A percentile compares a stretch with the other conserved stretches of the same genome.
Evolutionary conservation across 2,329 filamentous ascomycete species (phyloP).

Genomic region (Dryadomyces quercivorus): DNA sequence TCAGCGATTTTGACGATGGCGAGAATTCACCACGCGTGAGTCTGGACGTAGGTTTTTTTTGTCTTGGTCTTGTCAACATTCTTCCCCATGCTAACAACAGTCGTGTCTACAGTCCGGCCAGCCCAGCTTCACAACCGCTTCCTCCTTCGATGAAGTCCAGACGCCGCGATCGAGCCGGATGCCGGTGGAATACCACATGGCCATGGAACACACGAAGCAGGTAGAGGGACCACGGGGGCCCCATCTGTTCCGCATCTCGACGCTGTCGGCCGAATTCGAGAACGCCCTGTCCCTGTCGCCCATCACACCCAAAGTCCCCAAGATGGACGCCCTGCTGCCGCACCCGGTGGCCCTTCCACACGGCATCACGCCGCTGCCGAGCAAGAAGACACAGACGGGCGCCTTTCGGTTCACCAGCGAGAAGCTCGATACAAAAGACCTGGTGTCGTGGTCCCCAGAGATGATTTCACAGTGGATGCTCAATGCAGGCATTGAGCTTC

Average conservation of each 20-base stretch:
- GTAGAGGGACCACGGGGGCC: slow-evolving; percentile 75
- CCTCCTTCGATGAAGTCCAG: slow-evolving; percentile 71
- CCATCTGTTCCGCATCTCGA: slow-evolving; percentile 69
- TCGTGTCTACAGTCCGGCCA: slow-evolving; percentile 46
- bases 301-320: slow-evolving; percentile 50
- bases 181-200: slow-evolving; percentile 48
- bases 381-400: slow-evolving; percentile 26
- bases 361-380: slow-evolving; percentile 25
- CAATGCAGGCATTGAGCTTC: slow-evolving; percentile 64
- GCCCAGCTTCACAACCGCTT: slow-evolving; percentile 74
- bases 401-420: slow-evolving; percentile 44
- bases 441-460: slow-evolving; percentile 58
- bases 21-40: slow-evolving; percentile 53
- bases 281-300: slow-evolving; percentile 58
- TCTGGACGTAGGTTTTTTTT: slow-evolving; percentile 47
- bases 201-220: slow-evolving; percentile 45
- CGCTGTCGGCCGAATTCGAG: slow-evolving; percentile 43
- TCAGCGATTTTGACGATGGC: slow-evolving; percentile 47
- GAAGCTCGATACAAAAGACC: slow-evolving; percentile 44
- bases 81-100: too few species aligned
- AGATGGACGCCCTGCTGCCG: neutral
- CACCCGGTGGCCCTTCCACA: slow-evolving; percentile 22
- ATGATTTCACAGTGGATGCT: slow-evolving; percentile 83
- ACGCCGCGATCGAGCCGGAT: slow-evolving; percentile 60
- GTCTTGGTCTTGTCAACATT: neutral